These are phyloP conservation scores for Leccinum subtestaceum DNA, from an alignment of 768 basidiomycete species.

Conservation along the genomic window DNA sequence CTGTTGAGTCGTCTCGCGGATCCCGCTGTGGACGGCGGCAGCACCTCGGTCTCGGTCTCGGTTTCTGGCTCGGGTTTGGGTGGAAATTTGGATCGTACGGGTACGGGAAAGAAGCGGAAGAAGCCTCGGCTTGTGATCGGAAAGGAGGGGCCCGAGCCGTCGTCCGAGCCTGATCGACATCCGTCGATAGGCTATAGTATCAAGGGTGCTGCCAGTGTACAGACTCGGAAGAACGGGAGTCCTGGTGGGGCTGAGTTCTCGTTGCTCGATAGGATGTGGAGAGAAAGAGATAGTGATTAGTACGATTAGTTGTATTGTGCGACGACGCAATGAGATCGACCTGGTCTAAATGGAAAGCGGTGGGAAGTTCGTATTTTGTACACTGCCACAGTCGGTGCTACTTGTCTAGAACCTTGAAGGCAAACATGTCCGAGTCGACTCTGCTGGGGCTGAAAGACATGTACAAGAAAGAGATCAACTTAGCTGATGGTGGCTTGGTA, in stretches of 20 bases:
- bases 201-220: conserved; percentile 48
- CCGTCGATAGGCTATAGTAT: conserved; percentile 49
- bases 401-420: background rate
- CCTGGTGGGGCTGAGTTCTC: conserved; percentile 18
- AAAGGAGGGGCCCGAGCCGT: conserved; percentile 11
- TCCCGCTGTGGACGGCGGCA: conserved; percentile 12
- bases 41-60: background rate
- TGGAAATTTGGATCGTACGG: conserved; percentile 18
- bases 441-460: background rate
- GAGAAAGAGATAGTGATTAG: conserved; percentile 27
- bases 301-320: conserved; percentile 22
- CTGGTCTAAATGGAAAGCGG: background rate
- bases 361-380: background rate
- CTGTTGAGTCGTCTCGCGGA: conserved; percentile 43
- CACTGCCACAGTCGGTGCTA: conserved; percentile 8
- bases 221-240: conserved; percentile 15
- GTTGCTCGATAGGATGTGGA: conserved; percentile 37
- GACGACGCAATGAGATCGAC: conserved; percentile 10
- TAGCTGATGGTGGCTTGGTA: conserved; percentile 36
- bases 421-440: background rate
- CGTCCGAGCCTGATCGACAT: conserved; percentile 31
- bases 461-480: too few relatives aligned
- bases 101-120: conserved; percentile 16
- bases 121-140: conserved; percentile 6
- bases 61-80: conserved; percentile 3